These are phyloP conservation scores for Sanghuangporus weigelae DNA, from an alignment of 1,284 basidiomycete genomes.

Conservation along the genomic window DNA sequence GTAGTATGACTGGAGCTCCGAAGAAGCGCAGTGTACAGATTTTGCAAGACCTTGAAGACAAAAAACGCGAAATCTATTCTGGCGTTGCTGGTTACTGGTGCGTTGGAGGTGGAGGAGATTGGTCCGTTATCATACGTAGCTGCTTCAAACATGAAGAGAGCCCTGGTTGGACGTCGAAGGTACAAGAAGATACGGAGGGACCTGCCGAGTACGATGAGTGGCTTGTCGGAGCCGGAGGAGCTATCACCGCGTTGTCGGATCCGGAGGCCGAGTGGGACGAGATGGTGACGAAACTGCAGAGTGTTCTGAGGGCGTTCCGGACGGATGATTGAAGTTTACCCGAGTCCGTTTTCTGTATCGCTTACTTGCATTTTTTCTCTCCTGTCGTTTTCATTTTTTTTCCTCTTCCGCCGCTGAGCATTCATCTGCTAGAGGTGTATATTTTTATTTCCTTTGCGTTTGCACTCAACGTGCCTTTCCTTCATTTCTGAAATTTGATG, in stretches of 20 bases:
- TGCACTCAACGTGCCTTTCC: conserved; percentile 14
- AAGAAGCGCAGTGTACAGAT: conserved; percentile 93
- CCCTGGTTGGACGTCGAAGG: neutral
- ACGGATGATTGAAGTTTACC: neutral
- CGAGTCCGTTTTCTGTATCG: neutral
- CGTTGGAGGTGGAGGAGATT: conserved; percentile 84
- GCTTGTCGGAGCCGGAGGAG: conserved; percentile 88
- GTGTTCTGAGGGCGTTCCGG: conserved; percentile 58
- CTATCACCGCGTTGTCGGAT: conserved; percentile 91
- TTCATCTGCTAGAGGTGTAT: conserved; percentile 12
- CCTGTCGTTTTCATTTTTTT: neutral
- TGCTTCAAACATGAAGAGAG: conserved; percentile 69
- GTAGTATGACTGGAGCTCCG: conserved; percentile 98
- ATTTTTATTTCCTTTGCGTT: conserved; percentile 6
- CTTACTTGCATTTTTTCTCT: neutral
- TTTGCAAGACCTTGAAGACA: conserved; percentile 74
- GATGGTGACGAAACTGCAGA: conserved; percentile 80
- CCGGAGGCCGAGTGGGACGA: conserved; percentile 91
- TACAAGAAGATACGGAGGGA: neutral
- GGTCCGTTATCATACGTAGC: conserved; percentile 95
- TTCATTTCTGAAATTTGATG: neutral
- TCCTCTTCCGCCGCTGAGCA: neutral
- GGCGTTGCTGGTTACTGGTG: conserved; percentile 93
- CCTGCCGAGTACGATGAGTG: conserved; percentile 47
- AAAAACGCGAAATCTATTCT: conserved; percentile 82